Evolutionary conservation across 2,329 filamentous ascomycete species (phyloP).

Genomic region (Cladophialophora exuberans): DNA sequence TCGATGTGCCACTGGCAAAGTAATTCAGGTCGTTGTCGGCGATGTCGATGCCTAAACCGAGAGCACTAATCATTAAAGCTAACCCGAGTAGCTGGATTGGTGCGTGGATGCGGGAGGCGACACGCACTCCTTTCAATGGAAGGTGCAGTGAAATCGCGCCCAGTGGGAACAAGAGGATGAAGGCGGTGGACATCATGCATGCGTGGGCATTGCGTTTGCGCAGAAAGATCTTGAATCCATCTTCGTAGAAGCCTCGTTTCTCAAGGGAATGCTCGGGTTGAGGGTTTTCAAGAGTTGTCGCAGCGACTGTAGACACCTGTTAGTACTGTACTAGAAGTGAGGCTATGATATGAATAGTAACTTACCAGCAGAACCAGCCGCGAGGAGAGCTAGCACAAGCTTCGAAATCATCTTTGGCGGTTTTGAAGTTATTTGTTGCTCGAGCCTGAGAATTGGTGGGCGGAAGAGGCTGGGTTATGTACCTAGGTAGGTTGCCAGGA

Average conservation of each 20-base stretch:
- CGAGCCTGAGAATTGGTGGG: neutral
- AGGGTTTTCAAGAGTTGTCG: neutral
- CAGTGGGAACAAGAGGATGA: slow-evolving; percentile 46
- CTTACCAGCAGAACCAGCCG: slow-evolving; percentile 11
- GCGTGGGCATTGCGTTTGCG: slow-evolving; percentile 27
- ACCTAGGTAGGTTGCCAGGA: neutral
- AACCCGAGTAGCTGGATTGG: slow-evolving; percentile 53
- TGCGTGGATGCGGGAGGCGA: slow-evolving; percentile 42
- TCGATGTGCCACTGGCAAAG: slow-evolving; percentile 3
- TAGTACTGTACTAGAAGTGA: neutral
- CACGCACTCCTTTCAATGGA: slow-evolving; percentile 45
- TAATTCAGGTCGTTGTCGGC: slow-evolving; percentile 36
- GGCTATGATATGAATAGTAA: too few species aligned
- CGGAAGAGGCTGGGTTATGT: neutral
- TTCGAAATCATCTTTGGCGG: slow-evolving; percentile 1
- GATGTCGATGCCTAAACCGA: slow-evolving; percentile 56
- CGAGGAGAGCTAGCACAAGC: slow-evolving; percentile 3
- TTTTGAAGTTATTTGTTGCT: neutral
- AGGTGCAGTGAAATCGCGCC: slow-evolving; percentile 39
- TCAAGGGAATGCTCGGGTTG: slow-evolving; percentile 3
- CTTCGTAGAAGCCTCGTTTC: slow-evolving; percentile 14
- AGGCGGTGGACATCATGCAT: slow-evolving; percentile 48
- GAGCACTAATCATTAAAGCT: slow-evolving; percentile 50
- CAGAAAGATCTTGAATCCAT: slow-evolving; percentile 18
- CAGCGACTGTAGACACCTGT: neutral